Evolutionary conservation across 176 grass and related monocot genomes (phyloP), one percentile per base, ranked within the genome.

Genomic region (Oryza nivara): DNA sequence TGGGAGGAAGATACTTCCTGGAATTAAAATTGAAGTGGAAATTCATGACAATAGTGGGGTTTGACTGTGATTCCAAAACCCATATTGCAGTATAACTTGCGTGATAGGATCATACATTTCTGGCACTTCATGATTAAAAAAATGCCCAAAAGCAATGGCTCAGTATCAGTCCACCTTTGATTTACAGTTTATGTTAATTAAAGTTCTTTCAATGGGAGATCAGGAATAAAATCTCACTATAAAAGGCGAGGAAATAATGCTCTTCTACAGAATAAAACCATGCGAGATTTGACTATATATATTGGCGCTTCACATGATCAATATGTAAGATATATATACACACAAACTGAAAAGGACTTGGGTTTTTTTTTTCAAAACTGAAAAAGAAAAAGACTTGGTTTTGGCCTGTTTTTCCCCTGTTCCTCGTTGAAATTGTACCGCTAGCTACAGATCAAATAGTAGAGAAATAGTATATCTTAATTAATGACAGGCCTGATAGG

Each of bases 261-360:
- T 61, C 36, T 20, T 19, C 6, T 10, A 36, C 17, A 38, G 56
- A 68, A 60, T 32, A 85, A 70, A 70, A 65, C 6, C 6, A 23
- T 4, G 32, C 28, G 9, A 44, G 83, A 61, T 85, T 63, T 63
- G 66, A 78, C 49, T 71, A 22, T 73, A n/a, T 17, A 41, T 4
- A 3, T 19, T 64, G 22, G 3, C 61, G 36, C 10, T 48, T 30
- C 30, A 38, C 17, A 56, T 56, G 15, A 19, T 5, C 8, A 1
- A 61, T 61, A 61, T 61, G 19, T 61, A 6, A 61, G 19, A 61
- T 7, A 58, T 60, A 60, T 7, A 58, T 60, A 61, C 16, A 9
- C n/a, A 56, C 52, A 56, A 56, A 46, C 69, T 23, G 40, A 45
- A 46, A 71, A n/a, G 25, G 11, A 23, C 4, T 41, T 41, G 40